phyloP scores from a whole-genome alignment of 2,329 filamentous ascomycete genomes.

The Fusarium siculi region DNA sequence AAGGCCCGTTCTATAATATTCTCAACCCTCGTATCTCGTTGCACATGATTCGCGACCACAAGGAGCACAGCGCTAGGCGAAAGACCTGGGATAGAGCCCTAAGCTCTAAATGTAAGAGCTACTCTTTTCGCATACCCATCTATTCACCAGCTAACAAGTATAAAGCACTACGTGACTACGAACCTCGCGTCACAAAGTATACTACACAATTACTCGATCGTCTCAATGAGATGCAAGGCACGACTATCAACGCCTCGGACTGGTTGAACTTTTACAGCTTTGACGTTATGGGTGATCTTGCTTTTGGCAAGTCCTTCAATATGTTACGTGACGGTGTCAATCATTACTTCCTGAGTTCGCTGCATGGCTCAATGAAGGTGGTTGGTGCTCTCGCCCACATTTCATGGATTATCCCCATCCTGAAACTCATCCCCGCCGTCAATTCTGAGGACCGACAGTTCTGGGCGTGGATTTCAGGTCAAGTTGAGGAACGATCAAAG shows the following conservation, averaged over 20 bases:
- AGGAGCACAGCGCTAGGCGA: constrained; percentile 11
- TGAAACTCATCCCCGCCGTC: constrained; percentile 12
- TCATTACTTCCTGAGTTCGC: constrained; percentile 42
- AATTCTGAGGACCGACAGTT: constrained; percentile 16
- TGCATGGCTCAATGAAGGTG: constrained; percentile 38
- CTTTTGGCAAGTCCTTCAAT: constrained; percentile 51
- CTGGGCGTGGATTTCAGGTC: constrained; percentile 12
- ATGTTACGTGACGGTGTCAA: constrained; percentile 47
- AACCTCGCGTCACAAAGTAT: constrained; percentile 43
- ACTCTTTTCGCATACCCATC: no score
- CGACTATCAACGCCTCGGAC: constrained; percentile 43
- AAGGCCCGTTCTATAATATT: constrained; percentile 28
- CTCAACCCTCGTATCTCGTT: constrained; percentile 1
- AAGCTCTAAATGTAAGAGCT: constrained; percentile 1
- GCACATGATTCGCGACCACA: constrained; percentile 8
- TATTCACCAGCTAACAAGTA: not conserved
- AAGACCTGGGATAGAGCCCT: constrained; percentile 26
- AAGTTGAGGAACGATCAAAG: constrained; percentile 18
- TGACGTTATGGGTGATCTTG: constrained; percentile 56
- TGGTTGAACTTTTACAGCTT: constrained; percentile 49
- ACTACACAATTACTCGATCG: constrained; percentile 37
- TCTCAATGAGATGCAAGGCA: constrained; percentile 22
- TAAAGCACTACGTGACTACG: constrained; percentile 39
- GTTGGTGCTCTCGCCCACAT: constrained; percentile 40
- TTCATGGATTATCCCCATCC: constrained; percentile 24